Conservation (phyloP, 2,329 filamentous ascomycete genomes). For the Verticillium longisporum region DNA sequence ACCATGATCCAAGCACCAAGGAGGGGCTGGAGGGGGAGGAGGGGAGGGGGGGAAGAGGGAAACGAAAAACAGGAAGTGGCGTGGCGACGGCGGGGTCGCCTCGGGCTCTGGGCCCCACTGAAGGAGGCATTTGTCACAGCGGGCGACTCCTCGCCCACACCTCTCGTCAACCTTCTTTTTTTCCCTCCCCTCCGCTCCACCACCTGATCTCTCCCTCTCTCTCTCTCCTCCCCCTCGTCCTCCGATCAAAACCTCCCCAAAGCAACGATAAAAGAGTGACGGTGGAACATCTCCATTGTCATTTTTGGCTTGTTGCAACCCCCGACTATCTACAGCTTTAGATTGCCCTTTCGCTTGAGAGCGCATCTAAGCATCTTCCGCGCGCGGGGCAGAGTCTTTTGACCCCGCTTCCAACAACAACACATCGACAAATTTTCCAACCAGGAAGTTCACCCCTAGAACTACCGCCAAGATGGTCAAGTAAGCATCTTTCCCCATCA, state of each 20-base stretch:
- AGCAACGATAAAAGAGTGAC: slow-evolving; percentile 32
- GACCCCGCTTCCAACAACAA: slow-evolving; percentile 35
- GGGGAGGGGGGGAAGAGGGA: no score
- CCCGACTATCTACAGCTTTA: slow-evolving; percentile 6
- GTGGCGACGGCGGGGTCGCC: neutral
- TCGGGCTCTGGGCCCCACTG: neutral
- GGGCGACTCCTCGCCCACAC: slow-evolving; percentile 5
- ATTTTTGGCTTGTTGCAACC: slow-evolving; percentile 26
- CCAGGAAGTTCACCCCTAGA: slow-evolving; percentile 33
- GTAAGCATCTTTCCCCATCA: slow-evolving; percentile 55
- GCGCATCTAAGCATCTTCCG: slow-evolving; percentile 1
- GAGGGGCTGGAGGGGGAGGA: neutral
- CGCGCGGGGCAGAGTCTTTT: slow-evolving; percentile 21
- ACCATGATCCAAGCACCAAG: neutral
- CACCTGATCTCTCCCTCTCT: slow-evolving; percentile 1
- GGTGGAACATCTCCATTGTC: slow-evolving; percentile 30
- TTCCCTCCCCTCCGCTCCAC: slow-evolving; percentile 4
- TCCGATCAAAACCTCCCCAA: slow-evolving; percentile 9
- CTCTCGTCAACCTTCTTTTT: slow-evolving; percentile 11
- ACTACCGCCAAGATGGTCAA: slow-evolving; percentile 99
- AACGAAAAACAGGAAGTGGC: neutral
- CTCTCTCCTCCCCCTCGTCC: slow-evolving; percentile 7
- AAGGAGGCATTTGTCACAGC: slow-evolving; percentile 6
- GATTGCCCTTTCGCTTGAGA: slow-evolving; percentile 10
- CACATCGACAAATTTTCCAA: slow-evolving; percentile 17